Evolutionary conservation across 2,329 filamentous ascomycete species (phyloP).

Genomic region (Aspergillus flavus): DNA sequence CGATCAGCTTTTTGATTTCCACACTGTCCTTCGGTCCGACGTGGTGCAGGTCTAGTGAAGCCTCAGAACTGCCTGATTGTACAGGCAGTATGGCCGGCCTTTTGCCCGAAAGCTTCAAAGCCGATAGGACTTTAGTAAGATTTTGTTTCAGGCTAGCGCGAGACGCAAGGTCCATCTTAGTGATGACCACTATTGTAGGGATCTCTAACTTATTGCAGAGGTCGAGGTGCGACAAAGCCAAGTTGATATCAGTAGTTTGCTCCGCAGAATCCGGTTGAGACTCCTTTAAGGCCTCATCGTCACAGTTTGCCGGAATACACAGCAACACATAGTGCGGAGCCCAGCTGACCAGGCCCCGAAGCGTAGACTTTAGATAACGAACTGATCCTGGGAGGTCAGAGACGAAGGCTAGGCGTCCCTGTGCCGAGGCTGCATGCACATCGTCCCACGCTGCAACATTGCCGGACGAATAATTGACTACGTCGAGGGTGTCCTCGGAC

Average conservation of each 20-base stretch:
- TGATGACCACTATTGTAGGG: constrained; percentile 80
- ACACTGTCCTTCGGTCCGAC: constrained; percentile 60
- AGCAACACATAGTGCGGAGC: constrained; percentile 90
- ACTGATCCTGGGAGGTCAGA: constrained; percentile 92
- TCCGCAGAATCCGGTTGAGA: constrained; percentile 25
- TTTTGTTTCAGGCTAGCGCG: constrained; percentile 70
- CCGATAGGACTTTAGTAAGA: constrained; percentile 72
- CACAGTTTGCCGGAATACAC: constrained; percentile 79
- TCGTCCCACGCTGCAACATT: constrained; percentile 94
- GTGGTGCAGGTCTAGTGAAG: constrained; percentile 55
- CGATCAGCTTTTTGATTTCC: constrained; percentile 61
- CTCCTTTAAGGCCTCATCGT: constrained; percentile 47
- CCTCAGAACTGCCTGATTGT: constrained; percentile 50
- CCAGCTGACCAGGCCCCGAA: constrained; percentile 92
- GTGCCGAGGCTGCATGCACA: constrained; percentile 79
- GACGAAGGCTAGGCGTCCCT: constrained; percentile 76
- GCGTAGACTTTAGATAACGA: constrained; percentile 82
- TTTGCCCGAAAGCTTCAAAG: constrained; percentile 74
- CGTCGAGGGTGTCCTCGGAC: constrained; percentile 48
- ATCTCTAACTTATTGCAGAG: constrained; percentile 79
- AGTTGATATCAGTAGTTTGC: constrained; percentile 61
- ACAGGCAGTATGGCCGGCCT: constrained; percentile 69
- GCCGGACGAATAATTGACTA: constrained; percentile 79
- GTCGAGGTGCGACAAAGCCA: constrained; percentile 78
- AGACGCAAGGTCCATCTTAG: constrained; percentile 86